Conservation (phyloP, 2,329 filamentous ascomycete species). For the Colletotrichum limetticola region DNA sequence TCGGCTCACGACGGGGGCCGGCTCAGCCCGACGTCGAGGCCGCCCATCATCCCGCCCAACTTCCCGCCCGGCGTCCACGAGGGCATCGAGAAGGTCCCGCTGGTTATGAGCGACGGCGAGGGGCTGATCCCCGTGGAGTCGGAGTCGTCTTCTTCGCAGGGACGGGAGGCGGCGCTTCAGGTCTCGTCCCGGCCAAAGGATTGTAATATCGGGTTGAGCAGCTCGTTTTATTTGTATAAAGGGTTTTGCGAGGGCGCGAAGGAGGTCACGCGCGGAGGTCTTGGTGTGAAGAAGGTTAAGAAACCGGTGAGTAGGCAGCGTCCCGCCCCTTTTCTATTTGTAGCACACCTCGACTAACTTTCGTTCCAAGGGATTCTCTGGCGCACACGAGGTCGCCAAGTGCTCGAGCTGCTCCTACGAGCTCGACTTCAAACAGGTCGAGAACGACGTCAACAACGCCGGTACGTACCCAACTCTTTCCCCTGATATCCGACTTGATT, state of each 20-base stretch:
- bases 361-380: conserved; percentile 51
- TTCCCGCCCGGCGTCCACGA: conserved; percentile 28
- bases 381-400: conserved; percentile 56
- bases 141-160: conserved; percentile 36
- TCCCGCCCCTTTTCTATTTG: neutral
- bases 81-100: conserved; percentile 26
- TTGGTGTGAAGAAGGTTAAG: conserved; percentile 62
- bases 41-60: conserved; percentile 15
- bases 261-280: conserved; percentile 58
- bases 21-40: neutral
- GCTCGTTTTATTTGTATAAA: conserved; percentile 63
- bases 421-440: conserved; percentile 62
- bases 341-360: neutral
- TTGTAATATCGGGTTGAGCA: conserved; percentile 54
- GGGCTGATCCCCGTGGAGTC: conserved; percentile 50
- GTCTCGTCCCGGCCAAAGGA: conserved; percentile 42
- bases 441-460: conserved; percentile 60
- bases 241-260: conserved; percentile 67
- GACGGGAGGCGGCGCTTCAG: conserved; percentile 25
- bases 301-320: conserved; percentile 53
- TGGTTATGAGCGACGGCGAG: conserved; percentile 39
- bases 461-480: conserved; percentile 47
- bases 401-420: conserved; percentile 65
- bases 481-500: neutral
- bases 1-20: conserved; percentile 31